A percentile compares a stretch with the other conserved stretches of the same genome.
Conservation (phyloP, 2,329 filamentous ascomycete species). For the Leptographium flavum region DNA sequence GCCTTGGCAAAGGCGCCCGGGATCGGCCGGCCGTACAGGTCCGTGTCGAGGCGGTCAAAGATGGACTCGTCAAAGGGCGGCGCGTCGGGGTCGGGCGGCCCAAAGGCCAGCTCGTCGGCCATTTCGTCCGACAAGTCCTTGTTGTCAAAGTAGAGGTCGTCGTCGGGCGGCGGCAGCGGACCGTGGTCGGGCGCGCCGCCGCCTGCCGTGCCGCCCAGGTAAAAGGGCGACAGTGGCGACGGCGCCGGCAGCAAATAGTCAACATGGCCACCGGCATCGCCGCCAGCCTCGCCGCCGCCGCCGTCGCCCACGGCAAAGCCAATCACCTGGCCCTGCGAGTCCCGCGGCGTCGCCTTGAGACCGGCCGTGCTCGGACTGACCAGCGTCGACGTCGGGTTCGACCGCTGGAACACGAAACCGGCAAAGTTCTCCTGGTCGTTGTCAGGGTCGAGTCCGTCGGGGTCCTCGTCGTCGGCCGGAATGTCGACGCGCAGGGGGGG, state of each 20-base stretch:
- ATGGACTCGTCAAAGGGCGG: constrained; percentile 57
- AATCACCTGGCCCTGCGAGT: constrained; percentile 38
- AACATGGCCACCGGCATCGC: no score
- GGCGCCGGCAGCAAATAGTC: constrained; percentile 13
- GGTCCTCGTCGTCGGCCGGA: constrained; percentile 12
- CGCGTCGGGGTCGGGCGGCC: constrained; percentile 35
- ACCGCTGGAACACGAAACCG: constrained; percentile 43
- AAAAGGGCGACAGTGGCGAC: constrained; percentile 4
- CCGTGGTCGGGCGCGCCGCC: background rate
- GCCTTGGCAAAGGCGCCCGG: constrained; percentile 42
- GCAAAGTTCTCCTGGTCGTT: constrained; percentile 47
- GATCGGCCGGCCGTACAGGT: constrained; percentile 45
- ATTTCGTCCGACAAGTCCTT: no score
- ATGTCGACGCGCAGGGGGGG: background rate
- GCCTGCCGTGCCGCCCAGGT: background rate
- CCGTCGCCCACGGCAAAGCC: constrained; percentile 41
- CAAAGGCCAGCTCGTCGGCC: constrained; percentile 28
- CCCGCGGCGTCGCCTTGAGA: constrained; percentile 37
- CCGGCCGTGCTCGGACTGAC: constrained; percentile 34
- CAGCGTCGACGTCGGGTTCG: constrained; percentile 34
- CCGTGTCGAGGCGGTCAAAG: constrained; percentile 54
- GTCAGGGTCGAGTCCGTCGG: constrained; percentile 28
- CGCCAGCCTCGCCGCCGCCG: constrained; percentile 28
- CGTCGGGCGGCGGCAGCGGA: constrained; percentile 18
- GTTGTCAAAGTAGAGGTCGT: constrained; percentile 56